Percentiles rank a stretch among this genome's conserved stretches.
Conservation (phyloP, 108 stramenopile genomes). For the Nitzschia palea region DNA sequence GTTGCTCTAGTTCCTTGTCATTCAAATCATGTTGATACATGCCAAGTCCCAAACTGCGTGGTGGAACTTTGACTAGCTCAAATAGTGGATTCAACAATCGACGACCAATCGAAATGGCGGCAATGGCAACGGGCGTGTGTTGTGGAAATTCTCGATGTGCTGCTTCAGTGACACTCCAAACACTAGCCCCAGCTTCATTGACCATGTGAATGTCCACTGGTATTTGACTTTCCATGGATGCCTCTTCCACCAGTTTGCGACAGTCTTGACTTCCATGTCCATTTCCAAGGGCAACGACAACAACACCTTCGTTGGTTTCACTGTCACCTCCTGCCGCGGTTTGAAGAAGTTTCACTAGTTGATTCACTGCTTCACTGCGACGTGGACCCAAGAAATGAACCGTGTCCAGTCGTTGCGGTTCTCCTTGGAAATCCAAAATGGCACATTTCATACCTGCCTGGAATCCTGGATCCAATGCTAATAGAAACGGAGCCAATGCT, state of each 20-base stretch:
- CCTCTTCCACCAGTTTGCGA: constrained; percentile 43
- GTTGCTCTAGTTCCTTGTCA: constrained; percentile 52
- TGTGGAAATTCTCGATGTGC: constrained; percentile 62
- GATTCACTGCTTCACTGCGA: constrained; percentile 16
- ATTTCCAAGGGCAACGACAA: constrained; percentile 55
- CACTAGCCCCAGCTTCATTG: constrained; percentile 76
- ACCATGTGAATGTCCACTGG: constrained; percentile 52
- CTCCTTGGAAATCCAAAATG: constrained; percentile 39
- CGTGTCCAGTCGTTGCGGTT: constrained; percentile 39
- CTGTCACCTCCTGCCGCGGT: neutral
- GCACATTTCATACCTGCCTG: constrained; percentile 61
- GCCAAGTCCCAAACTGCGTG: constrained; percentile 58
- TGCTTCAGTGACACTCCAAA: constrained; percentile 64
- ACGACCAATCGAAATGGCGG: constrained; percentile 61
- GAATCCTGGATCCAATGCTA: constrained; percentile 67
- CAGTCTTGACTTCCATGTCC: constrained; percentile 66
- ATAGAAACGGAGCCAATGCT: constrained; percentile 1
- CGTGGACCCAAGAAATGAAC: constrained; percentile 36
- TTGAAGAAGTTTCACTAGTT: constrained; percentile 26
- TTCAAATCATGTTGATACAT: constrained; percentile 79
- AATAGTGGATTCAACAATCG: constrained; percentile 60
- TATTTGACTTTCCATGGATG: constrained; percentile 23
- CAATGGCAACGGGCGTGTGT: constrained; percentile 47
- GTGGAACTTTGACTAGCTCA: constrained; percentile 70
- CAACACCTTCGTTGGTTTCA: neutral